These are phyloP conservation scores for Polyplosphaeria fusca DNA, from an alignment of 495 filamentous ascomycete genomes.

Conservation along the genomic window DNA sequence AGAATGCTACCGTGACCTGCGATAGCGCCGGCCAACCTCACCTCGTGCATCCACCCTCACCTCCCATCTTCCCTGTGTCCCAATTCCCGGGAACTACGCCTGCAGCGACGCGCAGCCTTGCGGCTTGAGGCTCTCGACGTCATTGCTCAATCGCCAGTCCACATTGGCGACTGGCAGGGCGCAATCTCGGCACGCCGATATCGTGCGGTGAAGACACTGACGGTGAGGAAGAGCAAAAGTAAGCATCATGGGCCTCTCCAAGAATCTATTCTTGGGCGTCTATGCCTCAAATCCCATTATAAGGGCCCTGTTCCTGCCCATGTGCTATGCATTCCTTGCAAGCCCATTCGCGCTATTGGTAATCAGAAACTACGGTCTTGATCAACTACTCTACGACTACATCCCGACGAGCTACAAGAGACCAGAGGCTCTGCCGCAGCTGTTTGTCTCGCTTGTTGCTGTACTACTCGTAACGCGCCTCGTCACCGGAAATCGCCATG, in stretches of 20 bases:
- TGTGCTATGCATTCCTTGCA: constrained; percentile 19
- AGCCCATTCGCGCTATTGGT: constrained; percentile 25
- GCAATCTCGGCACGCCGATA: not conserved
- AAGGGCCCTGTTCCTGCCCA: constrained; percentile 28
- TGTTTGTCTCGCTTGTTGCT: constrained; percentile 19
- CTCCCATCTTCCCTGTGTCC: not conserved
- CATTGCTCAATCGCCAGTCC: too few relatives aligned
- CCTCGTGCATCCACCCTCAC: not conserved
- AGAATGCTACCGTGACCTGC: constrained; percentile 20
- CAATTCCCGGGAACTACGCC: constrained; percentile 3
- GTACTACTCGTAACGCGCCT: constrained; percentile 30
- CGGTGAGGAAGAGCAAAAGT: not conserved
- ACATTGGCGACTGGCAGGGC: not conserved
- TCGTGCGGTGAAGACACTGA: not conserved
- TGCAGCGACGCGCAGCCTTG: constrained; percentile 3
- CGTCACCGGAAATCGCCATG: constrained; percentile 15
- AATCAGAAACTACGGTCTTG: constrained; percentile 1
- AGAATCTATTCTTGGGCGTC: constrained; percentile 22
- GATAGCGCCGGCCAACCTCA: not conserved
- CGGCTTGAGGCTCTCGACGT: not conserved
- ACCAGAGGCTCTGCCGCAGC: constrained; percentile 14
- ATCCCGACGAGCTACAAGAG: constrained; percentile 10
- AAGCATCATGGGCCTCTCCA: constrained; percentile 19
- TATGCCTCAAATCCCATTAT: constrained; percentile 22
- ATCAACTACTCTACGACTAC: not conserved